A percentile compares a stretch with the other conserved stretches of the same genome.
Evolutionary conservation across 305 asterid species (phyloP).

Genomic region (Rubia occidens): DNA sequence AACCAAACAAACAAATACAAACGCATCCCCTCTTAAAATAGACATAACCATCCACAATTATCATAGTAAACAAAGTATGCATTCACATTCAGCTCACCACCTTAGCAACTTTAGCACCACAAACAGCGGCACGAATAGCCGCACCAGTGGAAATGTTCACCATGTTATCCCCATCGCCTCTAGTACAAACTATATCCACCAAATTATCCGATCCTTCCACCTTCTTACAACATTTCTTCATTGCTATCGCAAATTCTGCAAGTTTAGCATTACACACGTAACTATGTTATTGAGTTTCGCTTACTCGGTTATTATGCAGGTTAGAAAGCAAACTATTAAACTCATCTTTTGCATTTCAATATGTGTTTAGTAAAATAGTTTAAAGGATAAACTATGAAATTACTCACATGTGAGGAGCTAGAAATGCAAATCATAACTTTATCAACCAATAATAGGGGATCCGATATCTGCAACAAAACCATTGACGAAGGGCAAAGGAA

Average conservation of each 20-base stretch:
- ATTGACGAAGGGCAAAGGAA: no score
- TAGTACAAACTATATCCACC: constrained; percentile 81
- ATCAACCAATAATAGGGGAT: no score
- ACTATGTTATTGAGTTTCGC: neutral
- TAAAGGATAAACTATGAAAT: no score
- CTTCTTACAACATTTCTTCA: constrained; percentile 47
- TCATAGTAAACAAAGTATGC: neutral
- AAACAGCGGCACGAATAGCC: constrained; percentile 74
- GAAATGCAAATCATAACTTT: no score
- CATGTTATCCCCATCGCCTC: constrained; percentile 74
- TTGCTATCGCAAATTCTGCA: constrained; percentile 66
- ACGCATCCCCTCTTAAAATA: neutral
- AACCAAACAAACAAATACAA: constrained; percentile 5
- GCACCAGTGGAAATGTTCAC: constrained; percentile 80
- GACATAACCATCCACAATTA: neutral
- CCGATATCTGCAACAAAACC: no score
- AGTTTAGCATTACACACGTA: neutral
- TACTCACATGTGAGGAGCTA: no score
- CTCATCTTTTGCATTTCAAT: no score
- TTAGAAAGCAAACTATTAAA: no score
- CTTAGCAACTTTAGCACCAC: constrained; percentile 50
- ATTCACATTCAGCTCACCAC: neutral
- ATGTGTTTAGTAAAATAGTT: no score
- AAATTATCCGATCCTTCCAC: constrained; percentile 49
- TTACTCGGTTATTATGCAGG: no score